These are phyloP conservation scores for Bipolaris zeicola DNA, from an alignment of 2,329 filamentous ascomycete genomes.

Conservation along the genomic window DNA sequence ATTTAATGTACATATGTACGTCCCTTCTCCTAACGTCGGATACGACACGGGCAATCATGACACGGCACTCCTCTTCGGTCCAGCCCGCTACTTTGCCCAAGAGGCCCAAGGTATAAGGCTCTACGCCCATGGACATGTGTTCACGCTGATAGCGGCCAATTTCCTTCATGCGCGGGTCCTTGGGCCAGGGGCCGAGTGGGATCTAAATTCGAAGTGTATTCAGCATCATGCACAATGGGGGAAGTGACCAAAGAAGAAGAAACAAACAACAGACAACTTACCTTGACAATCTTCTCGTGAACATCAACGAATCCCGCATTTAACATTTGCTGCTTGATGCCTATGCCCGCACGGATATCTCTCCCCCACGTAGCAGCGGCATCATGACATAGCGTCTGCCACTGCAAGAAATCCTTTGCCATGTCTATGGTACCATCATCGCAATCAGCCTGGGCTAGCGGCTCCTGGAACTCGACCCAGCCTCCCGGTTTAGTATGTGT, in stretches of 20 bases:
- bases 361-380: slow-evolving; percentile 35
- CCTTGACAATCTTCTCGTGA: slow-evolving; percentile 43
- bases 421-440: slow-evolving; percentile 39
- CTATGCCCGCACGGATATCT: slow-evolving; percentile 31
- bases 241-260: too few species aligned
- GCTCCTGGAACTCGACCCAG: slow-evolving; percentile 47
- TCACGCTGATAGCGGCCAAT: slow-evolving; percentile 53
- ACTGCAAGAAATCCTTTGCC: slow-evolving; percentile 30
- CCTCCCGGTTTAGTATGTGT: slow-evolving; percentile 39
- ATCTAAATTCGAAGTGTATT: slow-evolving; percentile 24
- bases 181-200: slow-evolving; percentile 52
- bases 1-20: slow-evolving; percentile 42
- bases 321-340: slow-evolving; percentile 35
- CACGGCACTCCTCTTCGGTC: slow-evolving; percentile 42
- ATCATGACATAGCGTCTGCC: slow-evolving; percentile 40
- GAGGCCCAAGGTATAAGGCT: slow-evolving; percentile 45
- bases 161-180: slow-evolving; percentile 57
- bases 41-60: slow-evolving; percentile 42
- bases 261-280: slow-evolving; percentile 4
- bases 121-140: slow-evolving; percentile 44
- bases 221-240: background rate
- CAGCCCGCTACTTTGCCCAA: slow-evolving; percentile 45
- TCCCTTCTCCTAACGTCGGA: slow-evolving; percentile 38
- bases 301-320: slow-evolving; percentile 44
- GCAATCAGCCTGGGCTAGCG: slow-evolving; percentile 38